Percentiles rank a stretch among this genome's conserved stretches.
Conservation (phyloP, 1,284 basidiomycete genomes). For the Peniophora sp. region DNA sequence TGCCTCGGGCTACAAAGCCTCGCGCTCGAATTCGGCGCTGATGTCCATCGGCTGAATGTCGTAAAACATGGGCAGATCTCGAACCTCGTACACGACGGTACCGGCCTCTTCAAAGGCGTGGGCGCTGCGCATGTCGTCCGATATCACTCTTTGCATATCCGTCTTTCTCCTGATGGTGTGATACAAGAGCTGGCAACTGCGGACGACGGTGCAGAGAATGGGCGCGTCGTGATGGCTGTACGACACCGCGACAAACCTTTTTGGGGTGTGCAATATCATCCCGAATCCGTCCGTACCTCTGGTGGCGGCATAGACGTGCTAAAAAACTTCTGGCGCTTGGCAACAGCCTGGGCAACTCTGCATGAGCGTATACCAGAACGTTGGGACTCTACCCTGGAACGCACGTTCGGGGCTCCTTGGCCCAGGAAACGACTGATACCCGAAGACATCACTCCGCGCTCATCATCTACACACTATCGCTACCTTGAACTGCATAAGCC, state of each 20-base stretch:
- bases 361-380: conserved; percentile 27
- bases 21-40: conserved; percentile 69
- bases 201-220: conserved; percentile 57
- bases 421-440: conserved; percentile 20
- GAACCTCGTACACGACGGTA: conserved; percentile 45
- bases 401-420: conserved; percentile 45
- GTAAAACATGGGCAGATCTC: conserved; percentile 84
- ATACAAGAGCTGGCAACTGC: conserved; percentile 63
- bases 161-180: conserved; percentile 32
- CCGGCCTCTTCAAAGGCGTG: conserved; percentile 58
- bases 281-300: conserved; percentile 70
- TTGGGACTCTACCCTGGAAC: conserved; percentile 31
- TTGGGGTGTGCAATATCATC: conserved; percentile 96
- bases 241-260: conserved; percentile 67
- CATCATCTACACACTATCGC: conserved; percentile 4
- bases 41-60: conserved; percentile 38
- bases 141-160: conserved; percentile 74
- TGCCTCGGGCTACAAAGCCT: conserved; percentile 93
- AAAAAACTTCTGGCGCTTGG: conserved; percentile 64
- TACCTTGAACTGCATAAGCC: conserved; percentile 25
- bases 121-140: conserved; percentile 68
- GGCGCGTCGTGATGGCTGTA: conserved; percentile 61
- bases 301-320: conserved; percentile 59
- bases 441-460: conserved; percentile 19
- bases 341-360: conserved; percentile 42